Percentiles rank a stretch among this genome's conserved stretches.
Evolutionary conservation across 768 basidiomycete species (phyloP).

Genomic region (Psilocybe sp.): DNA sequence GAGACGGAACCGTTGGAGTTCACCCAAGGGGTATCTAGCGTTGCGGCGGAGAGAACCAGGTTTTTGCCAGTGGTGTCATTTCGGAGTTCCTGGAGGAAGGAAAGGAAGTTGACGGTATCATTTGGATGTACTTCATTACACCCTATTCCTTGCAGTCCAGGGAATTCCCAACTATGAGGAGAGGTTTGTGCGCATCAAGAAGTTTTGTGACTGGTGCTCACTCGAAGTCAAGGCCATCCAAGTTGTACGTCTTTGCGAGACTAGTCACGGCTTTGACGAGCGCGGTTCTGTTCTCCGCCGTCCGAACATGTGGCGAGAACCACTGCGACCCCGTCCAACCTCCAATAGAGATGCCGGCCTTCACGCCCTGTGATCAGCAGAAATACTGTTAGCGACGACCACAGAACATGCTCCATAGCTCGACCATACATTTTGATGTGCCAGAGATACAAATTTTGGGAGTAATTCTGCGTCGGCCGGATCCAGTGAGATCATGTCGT

Average conservation of each 20-base stretch:
- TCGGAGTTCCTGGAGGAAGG: conserved; percentile 73
- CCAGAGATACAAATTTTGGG: conserved; percentile 51
- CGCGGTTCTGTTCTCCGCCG: conserved; percentile 49
- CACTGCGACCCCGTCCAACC: conserved; percentile 66
- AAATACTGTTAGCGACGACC: background rate
- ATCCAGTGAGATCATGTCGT: conserved; percentile 28
- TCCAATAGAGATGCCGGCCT: conserved; percentile 59
- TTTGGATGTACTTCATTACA: conserved; percentile 62
- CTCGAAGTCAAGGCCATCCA: conserved; percentile 73
- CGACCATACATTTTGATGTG: conserved; percentile 35
- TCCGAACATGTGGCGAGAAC: conserved; percentile 59
- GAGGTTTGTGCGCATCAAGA: background rate
- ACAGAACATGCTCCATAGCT: background rate
- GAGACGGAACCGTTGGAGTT: conserved; percentile 55
- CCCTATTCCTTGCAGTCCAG: conserved; percentile 59
- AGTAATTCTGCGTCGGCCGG: conserved; percentile 46
- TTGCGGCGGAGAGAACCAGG: conserved; percentile 72
- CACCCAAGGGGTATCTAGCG: conserved; percentile 62
- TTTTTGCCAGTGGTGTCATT: conserved; percentile 46
- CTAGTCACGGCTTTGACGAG: conserved; percentile 54
- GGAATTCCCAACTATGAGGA: conserved; percentile 79
- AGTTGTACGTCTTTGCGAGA: conserved; percentile 44
- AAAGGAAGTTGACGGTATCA: conserved; percentile 79
- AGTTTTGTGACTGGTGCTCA: conserved; percentile 26
- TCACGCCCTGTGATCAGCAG: conserved; percentile 39